Base-by-base conservation (phyloP, 2,329 filamentous ascomycete species). In the Trichoderma semiorbis region DNA sequence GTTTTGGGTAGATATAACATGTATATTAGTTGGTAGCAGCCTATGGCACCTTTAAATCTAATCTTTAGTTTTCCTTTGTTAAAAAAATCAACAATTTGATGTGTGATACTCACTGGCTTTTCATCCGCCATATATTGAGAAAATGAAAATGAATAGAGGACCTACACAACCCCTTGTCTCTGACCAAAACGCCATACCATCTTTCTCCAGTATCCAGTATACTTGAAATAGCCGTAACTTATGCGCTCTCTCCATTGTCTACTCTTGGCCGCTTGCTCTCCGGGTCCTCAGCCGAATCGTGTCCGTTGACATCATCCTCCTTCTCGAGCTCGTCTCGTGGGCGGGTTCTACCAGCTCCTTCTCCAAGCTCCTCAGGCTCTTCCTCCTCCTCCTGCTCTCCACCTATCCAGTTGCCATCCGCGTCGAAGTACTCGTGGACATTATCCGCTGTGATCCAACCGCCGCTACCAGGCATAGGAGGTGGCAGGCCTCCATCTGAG, bases 391-490 rank as follows among this genome's bases (percentile, higher is more conserved):
- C 28, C 3, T 43, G 36, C 7, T 78, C 82, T 11, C 78, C 77
- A 1, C 78, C 88, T 74, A 92, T 91, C 88, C 92, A 95, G 78
- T 95, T 94, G 3, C 93, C 93, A 10, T 94, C 87, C 73, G 88
- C 90, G 76, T 96, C 93, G 80, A 96, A 93, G 78, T 90, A 97
- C 75, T 97, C 89, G 74, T 92, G 86, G 79, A 97, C 91, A 77
- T 98, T 98, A 71, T 97, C 95, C 10, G 93, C 92, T 18, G 95
- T 98, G 78, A 98, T 94, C 93, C 93, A 95, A 0, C 92, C 92
- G 0, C 88, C 89, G 64, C 92, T 93, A 1, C 92, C 92, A 0
- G 92, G 91, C 80, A 92, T 88, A 0, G 90, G 88, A 2, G 89
- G 89, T n/a, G 90, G 90, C 28, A 91, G 78, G 2, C 85, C 86